Conservation (phyloP, 345 rosid species). For the Atalantia buxifolia region DNA sequence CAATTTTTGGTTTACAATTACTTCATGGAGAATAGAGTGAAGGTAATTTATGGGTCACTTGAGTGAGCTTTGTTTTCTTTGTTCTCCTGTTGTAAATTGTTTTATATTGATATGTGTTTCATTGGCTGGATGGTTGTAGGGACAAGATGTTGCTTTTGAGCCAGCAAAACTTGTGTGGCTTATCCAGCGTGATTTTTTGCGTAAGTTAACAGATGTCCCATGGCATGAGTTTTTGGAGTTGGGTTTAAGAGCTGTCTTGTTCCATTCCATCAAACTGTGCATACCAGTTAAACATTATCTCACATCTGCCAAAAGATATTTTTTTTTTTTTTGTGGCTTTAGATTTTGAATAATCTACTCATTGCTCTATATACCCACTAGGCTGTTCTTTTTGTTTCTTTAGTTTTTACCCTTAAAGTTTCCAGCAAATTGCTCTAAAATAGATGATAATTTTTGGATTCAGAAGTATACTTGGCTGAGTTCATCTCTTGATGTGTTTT, state of each 20-base stretch:
- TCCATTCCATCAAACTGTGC: neutral
- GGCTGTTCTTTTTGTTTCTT: neutral
- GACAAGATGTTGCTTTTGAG: conserved; percentile 96
- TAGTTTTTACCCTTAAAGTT: neutral
- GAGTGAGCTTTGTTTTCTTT: conserved; percentile 11
- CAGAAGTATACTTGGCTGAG: neutral
- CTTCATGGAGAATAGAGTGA: conserved; percentile 61
- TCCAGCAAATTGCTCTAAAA: neutral
- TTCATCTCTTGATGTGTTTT: conserved; percentile 3
- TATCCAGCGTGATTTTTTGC: conserved; percentile 98
- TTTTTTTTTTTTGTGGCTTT: neutral
- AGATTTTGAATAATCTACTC: neutral
- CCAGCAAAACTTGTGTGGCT: conserved; percentile 98
- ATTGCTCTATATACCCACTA: neutral
- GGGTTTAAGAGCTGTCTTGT: conserved; percentile 2
- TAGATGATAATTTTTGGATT: conserved; percentile 4
- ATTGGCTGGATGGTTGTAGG: conserved; percentile 48
- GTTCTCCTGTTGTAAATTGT: conserved; percentile 13
- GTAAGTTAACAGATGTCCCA: conserved; percentile 46
- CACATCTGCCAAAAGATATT: neutral
- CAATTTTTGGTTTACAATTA: conserved; percentile 31
- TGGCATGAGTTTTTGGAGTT: conserved; percentile 7
- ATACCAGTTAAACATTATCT: neutral
- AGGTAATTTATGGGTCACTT: conserved; percentile 55
- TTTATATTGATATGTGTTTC: conserved; percentile 12